A percentile compares a stretch with the other conserved stretches of the same genome.
Conservation (phyloP, 2,329 filamentous ascomycete genomes). For the Colletotrichum sp. region DNA sequence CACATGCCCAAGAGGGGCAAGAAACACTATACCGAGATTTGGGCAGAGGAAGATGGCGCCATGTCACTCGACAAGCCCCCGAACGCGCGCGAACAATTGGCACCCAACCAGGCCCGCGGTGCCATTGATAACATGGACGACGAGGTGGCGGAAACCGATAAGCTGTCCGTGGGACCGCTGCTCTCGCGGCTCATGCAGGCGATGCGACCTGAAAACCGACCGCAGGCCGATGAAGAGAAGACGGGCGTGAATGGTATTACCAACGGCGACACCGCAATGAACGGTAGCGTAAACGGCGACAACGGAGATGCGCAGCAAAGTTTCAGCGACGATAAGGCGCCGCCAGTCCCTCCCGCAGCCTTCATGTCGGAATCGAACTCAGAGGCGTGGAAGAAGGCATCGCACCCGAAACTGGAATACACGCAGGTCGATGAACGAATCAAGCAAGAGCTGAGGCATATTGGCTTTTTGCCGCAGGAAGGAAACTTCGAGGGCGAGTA, state of each 20-base stretch:
- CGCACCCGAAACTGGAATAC: conserved; percentile 80
- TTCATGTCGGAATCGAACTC: conserved; percentile 79
- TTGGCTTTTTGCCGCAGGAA: conserved; percentile 81
- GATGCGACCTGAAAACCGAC: conserved; percentile 76
- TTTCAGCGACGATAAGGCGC: conserved; percentile 39
- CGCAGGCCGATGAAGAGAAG: conserved; percentile 59
- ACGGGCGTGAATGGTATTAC: conserved; percentile 55
- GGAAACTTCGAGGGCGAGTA: conserved; percentile 70
- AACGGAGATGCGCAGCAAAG: conserved; percentile 36
- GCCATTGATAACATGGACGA: conserved; percentile 88
- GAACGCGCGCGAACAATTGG: conserved; percentile 66
- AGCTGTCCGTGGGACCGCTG: conserved; percentile 87
- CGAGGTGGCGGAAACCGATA: conserved; percentile 84
- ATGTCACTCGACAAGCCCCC: conserved; percentile 73
- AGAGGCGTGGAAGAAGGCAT: conserved; percentile 79
- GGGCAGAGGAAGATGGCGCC: conserved; percentile 90
- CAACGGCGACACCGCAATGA: conserved; percentile 59
- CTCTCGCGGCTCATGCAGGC: conserved; percentile 80
- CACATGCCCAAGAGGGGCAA: conserved; percentile 84
- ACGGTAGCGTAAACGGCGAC: conserved; percentile 53
- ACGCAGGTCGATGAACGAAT: conserved; percentile 87
- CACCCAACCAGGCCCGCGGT: conserved; percentile 83
- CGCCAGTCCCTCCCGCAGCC: conserved; percentile 68
- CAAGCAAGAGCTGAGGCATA: conserved; percentile 87
- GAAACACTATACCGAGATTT: conserved; percentile 85